Conservation (phyloP, 2,329 filamentous ascomycete genomes). For the Colletotrichum camelliae region DNA sequence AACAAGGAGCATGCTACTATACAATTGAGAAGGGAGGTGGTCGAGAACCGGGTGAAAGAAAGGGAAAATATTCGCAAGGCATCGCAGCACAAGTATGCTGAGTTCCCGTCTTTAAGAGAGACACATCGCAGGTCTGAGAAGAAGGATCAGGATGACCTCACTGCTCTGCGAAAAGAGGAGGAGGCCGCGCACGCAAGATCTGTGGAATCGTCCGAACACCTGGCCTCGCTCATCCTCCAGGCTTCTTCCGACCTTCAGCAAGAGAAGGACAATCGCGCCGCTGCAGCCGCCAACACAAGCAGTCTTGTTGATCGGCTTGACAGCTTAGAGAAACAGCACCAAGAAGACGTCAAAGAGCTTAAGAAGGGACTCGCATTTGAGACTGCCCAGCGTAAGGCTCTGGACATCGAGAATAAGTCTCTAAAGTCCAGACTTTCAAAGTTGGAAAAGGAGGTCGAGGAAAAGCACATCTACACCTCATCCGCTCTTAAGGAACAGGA, state of each 20-base stretch:
- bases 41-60: neutral
- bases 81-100: neutral
- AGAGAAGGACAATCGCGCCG: neutral
- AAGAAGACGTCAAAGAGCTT: constrained; percentile 1
- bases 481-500: neutral
- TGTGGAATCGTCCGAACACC: neutral
- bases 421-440: neutral
- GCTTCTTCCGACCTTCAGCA: neutral
- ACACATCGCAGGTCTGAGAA: neutral
- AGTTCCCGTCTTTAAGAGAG: constrained; percentile 12
- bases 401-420: constrained; percentile 2
- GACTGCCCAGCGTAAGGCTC: neutral
- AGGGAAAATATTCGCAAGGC: neutral
- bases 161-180: neutral
- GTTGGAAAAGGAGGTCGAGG: neutral
- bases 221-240: neutral
- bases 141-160: neutral
- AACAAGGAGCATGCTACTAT: neutral
- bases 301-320: neutral
- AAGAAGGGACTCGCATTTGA: neutral
- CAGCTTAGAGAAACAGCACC: constrained; percentile 3
- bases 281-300: neutral
- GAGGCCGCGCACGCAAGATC: neutral
- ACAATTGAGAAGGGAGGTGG: neutral
- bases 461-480: neutral